phyloP scores from a whole-genome alignment of 1,139 yeast species.

The Zygoascus sp. region DNA sequence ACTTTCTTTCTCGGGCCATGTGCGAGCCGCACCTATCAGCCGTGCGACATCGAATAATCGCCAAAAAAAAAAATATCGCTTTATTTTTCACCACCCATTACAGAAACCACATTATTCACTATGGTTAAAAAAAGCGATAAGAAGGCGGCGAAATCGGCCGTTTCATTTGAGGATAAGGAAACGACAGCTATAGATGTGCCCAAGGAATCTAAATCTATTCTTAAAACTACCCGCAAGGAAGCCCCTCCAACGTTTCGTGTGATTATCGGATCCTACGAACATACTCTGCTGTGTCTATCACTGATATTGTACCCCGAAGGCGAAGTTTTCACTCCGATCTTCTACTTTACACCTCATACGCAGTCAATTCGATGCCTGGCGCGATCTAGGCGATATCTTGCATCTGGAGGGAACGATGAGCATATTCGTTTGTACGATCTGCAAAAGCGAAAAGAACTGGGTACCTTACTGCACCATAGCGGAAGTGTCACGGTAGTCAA shows the following conservation, averaged over 20 bases:
- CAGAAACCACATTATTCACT: no score
- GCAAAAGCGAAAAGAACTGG: constrained; percentile 90
- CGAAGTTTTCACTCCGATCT: constrained; percentile 83
- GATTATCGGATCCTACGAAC: constrained; percentile 94
- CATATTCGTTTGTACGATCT: constrained; percentile 91
- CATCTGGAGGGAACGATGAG: constrained; percentile 94
- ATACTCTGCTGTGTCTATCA: constrained; percentile 80
- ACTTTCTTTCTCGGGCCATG: neutral
- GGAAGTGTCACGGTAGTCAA: constrained; percentile 78
- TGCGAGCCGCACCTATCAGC: neutral
- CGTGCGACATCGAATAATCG: neutral
- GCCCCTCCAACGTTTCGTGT: constrained; percentile 51
- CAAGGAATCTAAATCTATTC: neutral
- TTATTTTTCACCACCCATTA: neutral
- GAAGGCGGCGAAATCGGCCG: neutral
- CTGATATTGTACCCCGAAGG: constrained; percentile 45
- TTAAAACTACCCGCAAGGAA: neutral
- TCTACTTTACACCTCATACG: constrained; percentile 93
- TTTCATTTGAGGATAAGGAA: neutral
- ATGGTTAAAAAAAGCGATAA: constrained; percentile 1
- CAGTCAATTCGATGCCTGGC: constrained; percentile 83
- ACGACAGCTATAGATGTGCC: neutral
- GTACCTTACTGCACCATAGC: constrained; percentile 81
- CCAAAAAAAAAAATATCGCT: neutral
- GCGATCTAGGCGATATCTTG: constrained; percentile 76